Conservation (phyloP, 2,329 filamentous ascomycete genomes). For the Penicillium occitanis region DNA sequence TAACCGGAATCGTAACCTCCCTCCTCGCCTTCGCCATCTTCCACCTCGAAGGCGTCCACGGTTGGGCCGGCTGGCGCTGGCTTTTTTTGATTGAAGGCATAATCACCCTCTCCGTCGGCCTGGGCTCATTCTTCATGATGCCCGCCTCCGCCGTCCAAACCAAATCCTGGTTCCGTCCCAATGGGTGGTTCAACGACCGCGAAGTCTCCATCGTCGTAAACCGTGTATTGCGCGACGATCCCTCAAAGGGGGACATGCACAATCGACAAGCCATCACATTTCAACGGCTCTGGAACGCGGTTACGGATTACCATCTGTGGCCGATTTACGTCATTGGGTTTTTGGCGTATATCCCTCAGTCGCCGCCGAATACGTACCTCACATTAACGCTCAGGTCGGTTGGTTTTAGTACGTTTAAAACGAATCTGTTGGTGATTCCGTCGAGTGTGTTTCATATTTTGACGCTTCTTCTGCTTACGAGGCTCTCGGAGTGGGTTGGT, state of each 20-base stretch:
- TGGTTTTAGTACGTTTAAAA: conserved; percentile 59
- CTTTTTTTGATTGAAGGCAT: conserved; percentile 19
- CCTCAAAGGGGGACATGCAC: conserved; percentile 58
- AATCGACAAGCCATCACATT: conserved; percentile 53
- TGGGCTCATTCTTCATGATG: conserved; percentile 43
- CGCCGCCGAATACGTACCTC: conserved; percentile 38
- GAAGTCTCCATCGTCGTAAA: conserved; percentile 62
- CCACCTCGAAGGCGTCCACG: conserved; percentile 13
- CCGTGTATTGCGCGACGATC: conserved; percentile 54
- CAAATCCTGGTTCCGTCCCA: conserved; percentile 25
- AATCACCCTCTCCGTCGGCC: conserved; percentile 16
- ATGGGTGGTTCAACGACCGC: conserved; percentile 38
- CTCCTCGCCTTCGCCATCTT: conserved; percentile 19
- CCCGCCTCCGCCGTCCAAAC: conserved; percentile 25
- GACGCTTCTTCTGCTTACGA: conserved; percentile 56
- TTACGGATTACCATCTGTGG: conserved; percentile 56
- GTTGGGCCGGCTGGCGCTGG: conserved; percentile 14
- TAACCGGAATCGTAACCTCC: conserved; percentile 7
- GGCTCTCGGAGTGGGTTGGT: conserved; percentile 56
- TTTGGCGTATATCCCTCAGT: conserved; percentile 9
- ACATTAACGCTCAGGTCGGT: conserved; percentile 51
- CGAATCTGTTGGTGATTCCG: conserved; percentile 65
- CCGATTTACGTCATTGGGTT: neutral
- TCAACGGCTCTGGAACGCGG: conserved; percentile 48
- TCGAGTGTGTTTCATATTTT: conserved; percentile 58